A percentile compares a stretch with the other conserved stretches of the same genome.
Evolutionary conservation across 2,329 filamentous ascomycete species (phyloP).

Genomic region (Paraphoma chrysanthemicola): DNA sequence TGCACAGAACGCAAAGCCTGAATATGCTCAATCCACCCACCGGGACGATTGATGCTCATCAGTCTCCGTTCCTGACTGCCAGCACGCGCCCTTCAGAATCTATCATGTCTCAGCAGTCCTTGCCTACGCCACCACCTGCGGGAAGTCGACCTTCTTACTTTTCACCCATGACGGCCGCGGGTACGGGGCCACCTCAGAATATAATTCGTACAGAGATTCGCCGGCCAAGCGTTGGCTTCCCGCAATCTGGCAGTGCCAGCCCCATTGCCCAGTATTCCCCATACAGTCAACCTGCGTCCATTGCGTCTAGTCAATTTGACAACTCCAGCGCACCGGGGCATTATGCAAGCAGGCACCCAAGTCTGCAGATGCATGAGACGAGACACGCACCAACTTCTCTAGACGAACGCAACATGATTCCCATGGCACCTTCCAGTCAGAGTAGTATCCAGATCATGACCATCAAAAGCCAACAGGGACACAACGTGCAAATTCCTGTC

Average conservation of each 20-base stretch:
- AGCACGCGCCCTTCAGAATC: slow-evolving; percentile 53
- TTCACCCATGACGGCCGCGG: slow-evolving; percentile 31
- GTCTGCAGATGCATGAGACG: slow-evolving; percentile 29
- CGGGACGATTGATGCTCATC: slow-evolving; percentile 57
- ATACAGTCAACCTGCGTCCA: slow-evolving; percentile 41
- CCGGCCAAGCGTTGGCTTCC: slow-evolving; percentile 46
- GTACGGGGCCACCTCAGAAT: slow-evolving; percentile 41
- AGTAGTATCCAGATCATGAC: slow-evolving; percentile 62
- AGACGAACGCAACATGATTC: slow-evolving; percentile 50
- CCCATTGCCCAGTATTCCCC: slow-evolving; percentile 56
- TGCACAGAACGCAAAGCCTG: slow-evolving; percentile 60
- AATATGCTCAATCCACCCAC: slow-evolving; percentile 52
- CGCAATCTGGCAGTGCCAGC: slow-evolving; percentile 52
- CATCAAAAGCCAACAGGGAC: slow-evolving; percentile 57
- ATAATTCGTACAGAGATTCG: slow-evolving; percentile 32
- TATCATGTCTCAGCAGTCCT: slow-evolving; percentile 53
- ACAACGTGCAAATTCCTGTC: slow-evolving; percentile 68
- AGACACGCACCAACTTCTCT: slow-evolving; percentile 43
- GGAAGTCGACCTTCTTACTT: slow-evolving; percentile 46
- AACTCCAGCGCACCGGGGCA: slow-evolving; percentile 37
- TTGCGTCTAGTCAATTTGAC: slow-evolving; percentile 46
- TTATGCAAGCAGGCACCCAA: slow-evolving; percentile 20
- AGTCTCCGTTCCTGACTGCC: slow-evolving; percentile 56
- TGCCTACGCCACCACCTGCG: slow-evolving; percentile 56
- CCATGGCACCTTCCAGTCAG: slow-evolving; percentile 55